A percentile compares a stretch with the other conserved stretches of the same genome.
phyloP scores from a whole-genome alignment of 1,139 yeast species.

The Yamadazyma dushanensis region DNA sequence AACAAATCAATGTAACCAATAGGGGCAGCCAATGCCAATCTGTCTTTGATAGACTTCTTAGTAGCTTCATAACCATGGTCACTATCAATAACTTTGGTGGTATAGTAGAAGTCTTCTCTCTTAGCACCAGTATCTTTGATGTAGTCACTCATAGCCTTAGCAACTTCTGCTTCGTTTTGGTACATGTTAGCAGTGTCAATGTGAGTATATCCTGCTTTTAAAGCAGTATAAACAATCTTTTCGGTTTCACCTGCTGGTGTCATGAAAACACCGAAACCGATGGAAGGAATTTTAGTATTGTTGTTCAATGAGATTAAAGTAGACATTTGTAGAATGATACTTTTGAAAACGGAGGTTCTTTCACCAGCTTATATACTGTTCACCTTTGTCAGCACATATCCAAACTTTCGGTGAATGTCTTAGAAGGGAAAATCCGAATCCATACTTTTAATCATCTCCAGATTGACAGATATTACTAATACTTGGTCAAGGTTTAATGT shows the following conservation, averaged over 20 bases:
- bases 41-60: slow-evolving; percentile 6
- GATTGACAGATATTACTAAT: no score
- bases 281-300: slow-evolving; percentile 39
- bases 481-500: no score
- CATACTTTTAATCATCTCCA: no score
- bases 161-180: slow-evolving; percentile 51
- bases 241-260: slow-evolving; percentile 25
- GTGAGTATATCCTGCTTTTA: slow-evolving; percentile 68
- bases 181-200: slow-evolving; percentile 47
- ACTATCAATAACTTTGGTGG: slow-evolving; percentile 63
- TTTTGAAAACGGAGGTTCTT: no score
- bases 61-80: slow-evolving; percentile 31
- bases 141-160: slow-evolving; percentile 26
- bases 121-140: no score
- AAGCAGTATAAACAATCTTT: slow-evolving; percentile 37
- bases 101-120: slow-evolving; percentile 37
- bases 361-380: no score
- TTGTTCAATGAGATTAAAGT: slow-evolving; percentile 18
- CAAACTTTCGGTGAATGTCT: no score
- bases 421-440: no score
- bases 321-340: no score
- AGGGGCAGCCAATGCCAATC: slow-evolving; percentile 12
- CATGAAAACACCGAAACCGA: slow-evolving; percentile 38
- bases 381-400: no score
- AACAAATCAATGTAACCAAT: slow-evolving; percentile 49